A percentile compares a stretch with the other conserved stretches of the same genome.
These are phyloP conservation scores for Patellaria atrata DNA, from an alignment of 495 filamentous ascomycete species.

Conservation along the genomic window DNA sequence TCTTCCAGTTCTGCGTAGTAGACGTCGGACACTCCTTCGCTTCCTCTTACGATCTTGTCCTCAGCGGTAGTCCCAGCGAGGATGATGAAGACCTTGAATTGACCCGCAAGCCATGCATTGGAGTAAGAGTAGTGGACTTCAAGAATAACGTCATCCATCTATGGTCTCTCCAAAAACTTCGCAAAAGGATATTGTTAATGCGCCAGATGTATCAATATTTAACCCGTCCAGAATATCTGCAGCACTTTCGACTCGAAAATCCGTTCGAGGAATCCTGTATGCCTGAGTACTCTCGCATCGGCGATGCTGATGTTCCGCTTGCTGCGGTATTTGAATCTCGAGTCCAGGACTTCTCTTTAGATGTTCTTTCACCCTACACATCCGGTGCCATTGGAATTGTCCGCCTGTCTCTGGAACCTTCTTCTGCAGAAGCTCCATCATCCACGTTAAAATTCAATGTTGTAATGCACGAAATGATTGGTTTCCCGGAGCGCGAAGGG, in stretches of 20 bases:
- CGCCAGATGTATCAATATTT: conserved; percentile 93
- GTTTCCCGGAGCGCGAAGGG: conserved; percentile 91
- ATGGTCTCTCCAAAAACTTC: conserved; percentile 89
- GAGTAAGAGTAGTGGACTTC: conserved; percentile 83
- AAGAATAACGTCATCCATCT: conserved; percentile 73
- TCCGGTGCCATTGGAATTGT: conserved; percentile 78
- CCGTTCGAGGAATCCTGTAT: conserved; percentile 83
- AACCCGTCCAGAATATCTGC: conserved; percentile 83
- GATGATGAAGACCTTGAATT: conserved; percentile 74
- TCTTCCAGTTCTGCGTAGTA: conserved; percentile 90
- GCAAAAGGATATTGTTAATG: conserved; percentile 77
- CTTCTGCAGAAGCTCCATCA: conserved; percentile 79
- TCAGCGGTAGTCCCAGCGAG: conserved; percentile 83
- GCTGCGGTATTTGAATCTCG: conserved; percentile 89
- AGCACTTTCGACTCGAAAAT: conserved; percentile 62
- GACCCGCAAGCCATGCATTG: conserved; percentile 78
- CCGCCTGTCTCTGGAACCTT: conserved; percentile 81
- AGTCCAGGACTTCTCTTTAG: conserved; percentile 85
- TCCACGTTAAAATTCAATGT: conserved; percentile 96
- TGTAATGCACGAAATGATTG: conserved; percentile 93
- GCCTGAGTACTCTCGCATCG: conserved; percentile 82
- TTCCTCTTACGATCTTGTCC: conserved; percentile 89
- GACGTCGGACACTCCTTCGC: conserved; percentile 76
- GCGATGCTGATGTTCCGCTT: conserved; percentile 86
- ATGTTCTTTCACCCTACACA: conserved; percentile 86